Conservation (phyloP, 2,329 filamentous ascomycete species). For the Neoscytalidium dimidiatum region DNA sequence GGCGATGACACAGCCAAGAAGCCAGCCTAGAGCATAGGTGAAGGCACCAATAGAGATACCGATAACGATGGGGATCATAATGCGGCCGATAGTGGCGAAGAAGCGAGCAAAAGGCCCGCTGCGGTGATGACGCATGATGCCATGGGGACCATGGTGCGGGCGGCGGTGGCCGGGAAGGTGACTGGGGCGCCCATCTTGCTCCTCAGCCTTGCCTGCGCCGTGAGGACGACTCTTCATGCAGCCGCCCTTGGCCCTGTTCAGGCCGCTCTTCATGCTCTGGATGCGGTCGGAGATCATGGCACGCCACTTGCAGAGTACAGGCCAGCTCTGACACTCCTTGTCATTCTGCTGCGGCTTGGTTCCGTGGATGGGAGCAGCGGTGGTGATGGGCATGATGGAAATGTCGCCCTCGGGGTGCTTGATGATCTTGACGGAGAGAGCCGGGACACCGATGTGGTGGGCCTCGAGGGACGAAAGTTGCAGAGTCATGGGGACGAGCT, state of each 20-base stretch:
- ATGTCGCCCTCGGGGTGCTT: conserved; percentile 39
- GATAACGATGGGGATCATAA: conserved; percentile 66
- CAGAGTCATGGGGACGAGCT: conserved; percentile 42
- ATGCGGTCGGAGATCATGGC: conserved; percentile 34
- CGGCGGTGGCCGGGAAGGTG: conserved; percentile 26
- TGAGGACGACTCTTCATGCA: conserved; percentile 20
- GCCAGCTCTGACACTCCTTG: conserved; percentile 31
- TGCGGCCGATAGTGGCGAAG: conserved; percentile 54
- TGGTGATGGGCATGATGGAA: conserved; percentile 40
- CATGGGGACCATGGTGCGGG: conserved; percentile 28
- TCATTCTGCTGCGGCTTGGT: conserved; percentile 26
- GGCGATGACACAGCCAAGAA: conserved; percentile 63
- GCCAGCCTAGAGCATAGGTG: conserved; percentile 68
- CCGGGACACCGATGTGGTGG: conserved; percentile 32
- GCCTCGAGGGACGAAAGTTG: conserved; percentile 37
- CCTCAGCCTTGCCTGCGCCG: background rate
- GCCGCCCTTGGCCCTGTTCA: conserved; percentile 27
- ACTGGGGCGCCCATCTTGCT: conserved; percentile 22
- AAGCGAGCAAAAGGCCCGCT: conserved; percentile 42
- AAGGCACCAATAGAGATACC: conserved; percentile 69
- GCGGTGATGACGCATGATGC: conserved; percentile 31
- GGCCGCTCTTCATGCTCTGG: conserved; percentile 34
- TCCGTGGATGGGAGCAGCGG: conserved; percentile 27
- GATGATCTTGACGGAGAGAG: conserved; percentile 38
- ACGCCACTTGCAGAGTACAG: conserved; percentile 46